Evolutionary conservation across 176 grass and related monocot genomes (phyloP).

Genomic region (Puya raimondii): DNA sequence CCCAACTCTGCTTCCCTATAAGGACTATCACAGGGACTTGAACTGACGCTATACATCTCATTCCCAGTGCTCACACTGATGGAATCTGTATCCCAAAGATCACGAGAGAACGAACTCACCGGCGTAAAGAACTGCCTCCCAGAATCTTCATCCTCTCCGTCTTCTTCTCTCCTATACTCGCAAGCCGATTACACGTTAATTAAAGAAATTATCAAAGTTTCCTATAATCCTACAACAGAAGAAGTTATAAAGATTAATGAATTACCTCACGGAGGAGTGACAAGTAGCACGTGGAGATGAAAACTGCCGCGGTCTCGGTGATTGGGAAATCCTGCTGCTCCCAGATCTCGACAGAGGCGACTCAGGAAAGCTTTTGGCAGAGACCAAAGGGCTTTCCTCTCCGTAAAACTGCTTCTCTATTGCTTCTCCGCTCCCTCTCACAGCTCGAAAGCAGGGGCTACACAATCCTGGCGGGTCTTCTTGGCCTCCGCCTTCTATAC

Average conservation of each 20-base stretch:
- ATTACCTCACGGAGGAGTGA: constrained; percentile 34
- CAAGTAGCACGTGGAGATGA: constrained; percentile 36
- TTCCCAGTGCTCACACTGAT: constrained; percentile 48
- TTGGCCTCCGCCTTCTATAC: neutral
- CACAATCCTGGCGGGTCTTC: neutral
- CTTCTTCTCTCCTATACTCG: constrained; percentile 46
- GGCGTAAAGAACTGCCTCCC: constrained; percentile 42
- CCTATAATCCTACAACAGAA: neutral
- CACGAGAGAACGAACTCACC: constrained; percentile 38
- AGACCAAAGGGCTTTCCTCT: constrained; percentile 11
- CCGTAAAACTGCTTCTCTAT: neutral
- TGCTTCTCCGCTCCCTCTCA: neutral
- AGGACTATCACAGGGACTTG: constrained; percentile 55
- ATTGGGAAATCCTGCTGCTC: constrained; percentile 2
- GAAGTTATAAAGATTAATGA: neutral
- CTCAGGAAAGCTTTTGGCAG: constrained; percentile 2
- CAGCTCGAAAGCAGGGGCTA: constrained; percentile 8
- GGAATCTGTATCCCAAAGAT: constrained; percentile 77
- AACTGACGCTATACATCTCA: constrained; percentile 37
- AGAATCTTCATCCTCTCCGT: constrained; percentile 37
- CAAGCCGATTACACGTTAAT: constrained; percentile 1
- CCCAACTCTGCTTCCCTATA: constrained; percentile 32
- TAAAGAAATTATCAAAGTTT: neutral
- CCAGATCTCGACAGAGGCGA: constrained; percentile 40
- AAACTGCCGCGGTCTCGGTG: constrained; percentile 37